Base-by-base conservation (phyloP, 2,329 filamentous ascomycete species). In the Escovopsis sp. region DNA sequence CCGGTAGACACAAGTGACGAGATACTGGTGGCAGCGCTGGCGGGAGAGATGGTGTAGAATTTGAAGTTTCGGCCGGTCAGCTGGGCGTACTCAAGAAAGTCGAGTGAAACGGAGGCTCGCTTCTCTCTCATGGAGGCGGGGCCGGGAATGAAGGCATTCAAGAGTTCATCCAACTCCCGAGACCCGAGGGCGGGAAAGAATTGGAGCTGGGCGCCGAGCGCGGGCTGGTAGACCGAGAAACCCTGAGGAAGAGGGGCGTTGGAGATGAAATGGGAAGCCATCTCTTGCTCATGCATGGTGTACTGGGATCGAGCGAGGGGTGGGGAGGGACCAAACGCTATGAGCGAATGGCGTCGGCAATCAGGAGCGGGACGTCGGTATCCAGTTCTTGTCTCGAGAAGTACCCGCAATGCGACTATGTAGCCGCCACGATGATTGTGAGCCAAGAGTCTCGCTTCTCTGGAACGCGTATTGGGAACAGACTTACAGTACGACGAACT, bases 101-200 rank as follows among this genome's bases (percentile, higher is more conserved):
- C 72, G 52, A 78, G 63, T 36, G 74, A 68, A 43, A 79, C 62
- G 37, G 63, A 57, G 39, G 72, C 68, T 27, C 74, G 67, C 67
- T 79, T 79, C 51, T 78, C 72, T 51, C 68, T 62, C 51, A 74
- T 68, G 24, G 70, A 63, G 39, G 61, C 65, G 39, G 68, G 53
- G 39, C 74, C 72, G 37, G 70, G 59, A 39, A 79, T 57, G 56
- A 76, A 77, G 47, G 68, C 65, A 56, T 75, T 62, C 51, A 81
- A 68, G 55, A 80, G 59, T 41, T 70, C 62, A 51, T 79, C 74
- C 41, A 80, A 67, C 57, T 84, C 70, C 60, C 72, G 51, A 46
- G 71, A 65, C 54, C 79, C 64, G 59, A 85, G 63, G 52, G 79
- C 62, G 63, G 84, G 71, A 57, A 78, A 60, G 70, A 85, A 77